A percentile compares a stretch with the other conserved stretches of the same genome.
Evolutionary conservation across 352 stramenopile species (phyloP).

Genomic region (Globisporangium nunn): DNA sequence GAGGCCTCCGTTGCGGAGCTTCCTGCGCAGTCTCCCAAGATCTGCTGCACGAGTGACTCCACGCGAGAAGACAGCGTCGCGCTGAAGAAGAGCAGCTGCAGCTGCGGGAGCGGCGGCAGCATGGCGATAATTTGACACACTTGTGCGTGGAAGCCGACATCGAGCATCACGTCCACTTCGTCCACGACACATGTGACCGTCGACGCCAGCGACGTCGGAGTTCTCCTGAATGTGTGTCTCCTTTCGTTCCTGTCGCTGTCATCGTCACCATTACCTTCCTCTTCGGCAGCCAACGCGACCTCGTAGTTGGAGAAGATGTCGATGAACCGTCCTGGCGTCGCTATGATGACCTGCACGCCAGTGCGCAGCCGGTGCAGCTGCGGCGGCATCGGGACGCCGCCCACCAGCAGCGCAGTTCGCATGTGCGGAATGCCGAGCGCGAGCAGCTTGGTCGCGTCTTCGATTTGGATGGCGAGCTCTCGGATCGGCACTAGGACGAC

Average conservation of each 20-base stretch:
- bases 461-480: constrained; percentile 72
- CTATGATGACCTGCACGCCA: constrained; percentile 59
- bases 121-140: constrained; percentile 40
- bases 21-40: constrained; percentile 1
- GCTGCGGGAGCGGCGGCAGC: constrained; percentile 13
- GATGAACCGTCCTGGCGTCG: constrained; percentile 55
- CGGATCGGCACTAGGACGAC: constrained; percentile 59
- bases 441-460: constrained; percentile 45
- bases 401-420: constrained; percentile 61
- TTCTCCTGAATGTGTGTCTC: too few species aligned
- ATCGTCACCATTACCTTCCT: background rate
- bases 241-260: background rate
- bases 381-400: constrained; percentile 51
- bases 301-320: constrained; percentile 28
- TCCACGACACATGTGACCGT: constrained; percentile 58
- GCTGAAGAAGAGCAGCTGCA: constrained; percentile 56
- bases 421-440: constrained; percentile 49
- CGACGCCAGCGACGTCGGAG: constrained; percentile 15
- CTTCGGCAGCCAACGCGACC: background rate
- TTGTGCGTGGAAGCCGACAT: constrained; percentile 43
- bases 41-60: constrained; percentile 29
- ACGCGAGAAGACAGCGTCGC: constrained; percentile 45
- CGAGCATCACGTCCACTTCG: constrained; percentile 74
- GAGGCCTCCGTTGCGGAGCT: background rate
- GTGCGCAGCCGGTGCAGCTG: constrained; percentile 54